Evolutionary conservation across 2,329 filamentous ascomycete genomes (phyloP).

Genomic region (Lachnellula arida): DNA sequence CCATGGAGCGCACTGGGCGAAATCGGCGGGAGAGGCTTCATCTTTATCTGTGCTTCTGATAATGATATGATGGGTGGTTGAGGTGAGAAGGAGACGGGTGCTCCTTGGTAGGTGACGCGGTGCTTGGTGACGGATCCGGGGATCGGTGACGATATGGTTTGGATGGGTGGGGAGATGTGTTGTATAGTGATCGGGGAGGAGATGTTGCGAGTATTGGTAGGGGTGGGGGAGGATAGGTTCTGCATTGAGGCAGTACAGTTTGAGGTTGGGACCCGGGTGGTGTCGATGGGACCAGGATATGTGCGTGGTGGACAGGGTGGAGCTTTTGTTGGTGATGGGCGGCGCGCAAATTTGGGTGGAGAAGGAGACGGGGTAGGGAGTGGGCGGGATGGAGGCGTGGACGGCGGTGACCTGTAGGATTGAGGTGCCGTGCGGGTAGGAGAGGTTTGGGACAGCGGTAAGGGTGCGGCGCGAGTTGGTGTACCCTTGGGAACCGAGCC

Average conservation of each 20-base stretch:
- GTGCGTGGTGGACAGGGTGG: neutral
- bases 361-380: neutral
- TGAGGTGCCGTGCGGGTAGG: neutral
- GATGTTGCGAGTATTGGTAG: neutral
- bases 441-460: neutral
- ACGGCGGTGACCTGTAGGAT: neutral
- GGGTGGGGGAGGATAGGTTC: neutral
- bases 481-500: neutral
- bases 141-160: neutral
- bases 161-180: neutral
- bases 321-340: neutral
- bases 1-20: neutral
- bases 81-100: neutral
- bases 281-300: neutral
- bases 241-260: neutral
- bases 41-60: neutral
- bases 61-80: neutral
- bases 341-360: neutral
- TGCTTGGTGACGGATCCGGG: neutral
- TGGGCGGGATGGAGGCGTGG: neutral
- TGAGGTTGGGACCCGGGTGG: neutral
- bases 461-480: neutral
- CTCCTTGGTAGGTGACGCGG: neutral
- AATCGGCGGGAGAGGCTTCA: constrained; percentile 1
- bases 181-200: neutral